phyloP scores from a whole-genome alignment of 1,139 yeast species.

The Suhomyces kunorum region DNA sequence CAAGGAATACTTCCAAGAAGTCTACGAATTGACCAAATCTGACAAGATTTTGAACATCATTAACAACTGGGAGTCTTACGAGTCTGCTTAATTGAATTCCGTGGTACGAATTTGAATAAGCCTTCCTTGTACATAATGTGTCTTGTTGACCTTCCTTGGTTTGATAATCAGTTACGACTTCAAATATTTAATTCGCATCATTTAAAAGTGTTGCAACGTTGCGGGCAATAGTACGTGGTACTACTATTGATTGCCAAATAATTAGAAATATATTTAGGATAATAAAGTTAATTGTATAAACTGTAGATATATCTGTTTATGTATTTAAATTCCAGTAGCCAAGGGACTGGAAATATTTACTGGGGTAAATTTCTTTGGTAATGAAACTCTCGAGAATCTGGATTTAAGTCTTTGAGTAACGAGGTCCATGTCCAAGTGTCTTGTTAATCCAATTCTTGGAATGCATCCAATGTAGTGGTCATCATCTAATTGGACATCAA shows the following conservation, averaged over 20 bases:
- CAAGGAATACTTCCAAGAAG: conserved; percentile 95
- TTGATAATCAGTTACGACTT: conserved; percentile 4
- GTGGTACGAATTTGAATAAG: conserved; percentile 14
- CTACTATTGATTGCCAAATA: conserved; percentile 7
- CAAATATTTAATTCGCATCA: conserved; percentile 8
- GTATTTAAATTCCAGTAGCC: conserved; percentile 23
- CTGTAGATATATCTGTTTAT: neutral
- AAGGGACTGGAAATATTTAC: conserved; percentile 80
- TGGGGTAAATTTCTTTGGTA: conserved; percentile 90
- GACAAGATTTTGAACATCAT: conserved; percentile 86
- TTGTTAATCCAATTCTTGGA: conserved; percentile 83
- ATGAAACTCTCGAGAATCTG: conserved; percentile 80
- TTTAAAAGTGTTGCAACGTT: conserved; percentile 1
- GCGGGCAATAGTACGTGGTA: conserved; percentile 14
- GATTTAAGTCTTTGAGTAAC: conserved; percentile 80
- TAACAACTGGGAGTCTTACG: conserved; percentile 94
- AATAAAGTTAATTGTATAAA: conserved; percentile 1
- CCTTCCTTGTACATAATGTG: conserved; percentile 5
- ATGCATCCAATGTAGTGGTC: conserved; percentile 97
- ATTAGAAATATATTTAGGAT: conserved; percentile 5
- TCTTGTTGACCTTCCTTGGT: neutral
- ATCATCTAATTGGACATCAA: conserved; percentile 93
- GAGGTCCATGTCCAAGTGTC: conserved; percentile 90
- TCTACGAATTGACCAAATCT: conserved; percentile 85
- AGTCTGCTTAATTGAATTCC: conserved; percentile 37